Evolutionary conservation across 1,139 yeast genomes (phyloP).

Genomic region (Zygoascus meyerae): DNA sequence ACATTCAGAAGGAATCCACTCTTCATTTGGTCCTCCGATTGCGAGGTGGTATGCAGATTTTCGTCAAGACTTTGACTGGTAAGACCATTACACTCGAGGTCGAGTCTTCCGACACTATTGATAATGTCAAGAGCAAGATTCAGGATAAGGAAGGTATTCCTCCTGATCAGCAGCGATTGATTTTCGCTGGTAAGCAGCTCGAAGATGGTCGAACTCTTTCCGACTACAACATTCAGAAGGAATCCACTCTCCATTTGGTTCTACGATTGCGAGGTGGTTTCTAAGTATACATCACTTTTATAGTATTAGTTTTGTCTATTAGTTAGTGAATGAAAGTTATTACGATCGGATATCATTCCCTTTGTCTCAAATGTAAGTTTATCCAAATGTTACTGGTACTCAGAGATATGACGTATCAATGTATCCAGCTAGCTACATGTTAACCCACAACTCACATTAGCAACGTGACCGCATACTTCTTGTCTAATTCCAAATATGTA

Average conservation of each 20-base stretch:
- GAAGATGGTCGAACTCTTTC: constrained; percentile 83
- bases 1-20: constrained; percentile 80
- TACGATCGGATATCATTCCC: neutral
- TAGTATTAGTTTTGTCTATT: neutral
- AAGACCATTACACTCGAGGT: constrained; percentile 83
- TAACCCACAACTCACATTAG: too few relatives aligned
- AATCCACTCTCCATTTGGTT: constrained; percentile 77
- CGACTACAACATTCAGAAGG: constrained; percentile 85
- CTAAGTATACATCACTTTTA: constrained; percentile 60
- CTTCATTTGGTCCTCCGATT: constrained; percentile 79
- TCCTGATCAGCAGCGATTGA: constrained; percentile 82
- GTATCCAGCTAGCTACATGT: too few relatives aligned
- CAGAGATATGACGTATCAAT: too few relatives aligned
- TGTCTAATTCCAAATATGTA: too few relatives aligned
- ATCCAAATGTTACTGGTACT: neutral
- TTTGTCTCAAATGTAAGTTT: neutral
- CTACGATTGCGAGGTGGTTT: constrained; percentile 82
- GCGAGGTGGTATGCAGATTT: constrained; percentile 83
- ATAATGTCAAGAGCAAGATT: constrained; percentile 78
- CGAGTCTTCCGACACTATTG: constrained; percentile 81
- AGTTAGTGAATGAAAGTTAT: neutral
- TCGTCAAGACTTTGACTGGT: constrained; percentile 83
- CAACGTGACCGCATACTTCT: too few relatives aligned
- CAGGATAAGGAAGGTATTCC: constrained; percentile 89
- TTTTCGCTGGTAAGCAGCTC: constrained; percentile 82